Conservation (phyloP, 768 basidiomycete genomes). For the Boletus bicolor region DNA sequence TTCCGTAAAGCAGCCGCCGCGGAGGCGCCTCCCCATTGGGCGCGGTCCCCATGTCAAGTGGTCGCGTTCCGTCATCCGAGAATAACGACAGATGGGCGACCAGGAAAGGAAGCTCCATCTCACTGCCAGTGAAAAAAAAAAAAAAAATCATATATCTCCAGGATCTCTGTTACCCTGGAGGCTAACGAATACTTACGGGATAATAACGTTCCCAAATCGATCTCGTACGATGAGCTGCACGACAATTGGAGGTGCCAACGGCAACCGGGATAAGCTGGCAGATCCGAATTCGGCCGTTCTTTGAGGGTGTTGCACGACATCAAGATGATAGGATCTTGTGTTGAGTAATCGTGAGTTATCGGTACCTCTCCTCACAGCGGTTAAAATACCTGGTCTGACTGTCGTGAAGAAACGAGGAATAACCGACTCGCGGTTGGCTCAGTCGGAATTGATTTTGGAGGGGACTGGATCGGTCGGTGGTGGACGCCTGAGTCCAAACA, state of each 20-base stretch:
- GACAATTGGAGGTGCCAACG: conserved; percentile 81
- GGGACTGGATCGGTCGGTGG: conserved; percentile 33
- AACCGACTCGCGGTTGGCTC: conserved; percentile 51
- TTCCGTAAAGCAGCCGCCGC: conserved; percentile 75
- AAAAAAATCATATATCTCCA: conserved; percentile 23
- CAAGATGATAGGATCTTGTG: conserved; percentile 69
- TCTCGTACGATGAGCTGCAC: conserved; percentile 77
- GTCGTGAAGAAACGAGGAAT: conserved; percentile 56
- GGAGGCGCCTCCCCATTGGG: conserved; percentile 42
- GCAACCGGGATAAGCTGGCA: conserved; percentile 70
- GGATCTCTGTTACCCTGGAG: conserved; percentile 16
- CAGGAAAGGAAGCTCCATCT: conserved; percentile 83
- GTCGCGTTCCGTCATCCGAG: conserved; percentile 60
- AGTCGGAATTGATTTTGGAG: conserved; percentile 35
- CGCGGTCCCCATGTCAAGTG: conserved; percentile 63
- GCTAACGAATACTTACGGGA: conserved; percentile 61
- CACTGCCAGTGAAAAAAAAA: conserved; percentile 43
- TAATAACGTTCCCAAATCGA: conserved; percentile 62
- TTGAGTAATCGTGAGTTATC: conserved; percentile 19
- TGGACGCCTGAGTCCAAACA: conserved; percentile 27
- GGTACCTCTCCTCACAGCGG: conserved; percentile 8
- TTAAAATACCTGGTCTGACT: conserved; percentile 49
- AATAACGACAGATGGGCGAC: conserved; percentile 79
- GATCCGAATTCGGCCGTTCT: conserved; percentile 79
- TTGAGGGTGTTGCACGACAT: conserved; percentile 82